Evolutionary conservation across 2,329 filamentous ascomycete species (phyloP).

Genomic region (Hymenoscyphus fructigenus): DNA sequence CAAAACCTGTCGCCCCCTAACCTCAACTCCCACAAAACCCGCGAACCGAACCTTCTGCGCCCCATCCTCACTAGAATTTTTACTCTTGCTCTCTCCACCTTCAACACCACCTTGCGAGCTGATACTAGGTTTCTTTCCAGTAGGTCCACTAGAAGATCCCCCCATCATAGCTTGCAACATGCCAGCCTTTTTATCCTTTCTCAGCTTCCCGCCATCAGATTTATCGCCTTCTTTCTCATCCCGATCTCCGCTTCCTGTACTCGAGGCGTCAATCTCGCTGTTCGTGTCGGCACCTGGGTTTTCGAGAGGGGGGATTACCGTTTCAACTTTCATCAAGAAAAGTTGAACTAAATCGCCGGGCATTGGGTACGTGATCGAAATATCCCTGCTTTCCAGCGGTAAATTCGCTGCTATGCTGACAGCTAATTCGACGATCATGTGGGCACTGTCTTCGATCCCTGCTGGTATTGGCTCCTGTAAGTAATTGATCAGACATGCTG

Average conservation of each 20-base stretch:
- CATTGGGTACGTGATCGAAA: slow-evolving; percentile 80
- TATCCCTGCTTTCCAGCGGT: slow-evolving; percentile 86
- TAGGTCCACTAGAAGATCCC: slow-evolving; percentile 11
- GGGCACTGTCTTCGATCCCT: slow-evolving; percentile 82
- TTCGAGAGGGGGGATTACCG: slow-evolving; percentile 60
- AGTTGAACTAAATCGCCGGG: slow-evolving; percentile 71
- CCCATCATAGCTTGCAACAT: slow-evolving; percentile 41
- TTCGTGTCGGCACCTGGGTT: slow-evolving; percentile 33
- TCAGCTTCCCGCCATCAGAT: slow-evolving; percentile 27
- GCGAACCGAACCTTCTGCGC: slow-evolving; percentile 66
- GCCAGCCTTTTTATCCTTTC: slow-evolving; percentile 37
- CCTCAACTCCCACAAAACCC: slow-evolving; percentile 72
- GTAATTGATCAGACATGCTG: slow-evolving; percentile 68
- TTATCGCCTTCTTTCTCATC: slow-evolving; percentile 34
- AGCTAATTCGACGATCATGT: slow-evolving; percentile 90
- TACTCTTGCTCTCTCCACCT: slow-evolving; percentile 24
- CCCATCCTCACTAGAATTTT: slow-evolving; percentile 30
- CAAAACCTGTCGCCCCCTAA: slow-evolving; percentile 72
- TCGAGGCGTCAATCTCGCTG: slow-evolving; percentile 33
- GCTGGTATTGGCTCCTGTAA: slow-evolving; percentile 74
- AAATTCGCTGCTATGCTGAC: slow-evolving; percentile 83
- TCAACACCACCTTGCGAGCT: slow-evolving; percentile 16
- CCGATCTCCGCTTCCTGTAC: slow-evolving; percentile 35
- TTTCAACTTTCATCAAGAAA: slow-evolving; percentile 82
- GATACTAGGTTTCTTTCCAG: slow-evolving; percentile 14